Conservation (phyloP, 768 basidiomycete genomes). For the Agaricus bisporus region DNA sequence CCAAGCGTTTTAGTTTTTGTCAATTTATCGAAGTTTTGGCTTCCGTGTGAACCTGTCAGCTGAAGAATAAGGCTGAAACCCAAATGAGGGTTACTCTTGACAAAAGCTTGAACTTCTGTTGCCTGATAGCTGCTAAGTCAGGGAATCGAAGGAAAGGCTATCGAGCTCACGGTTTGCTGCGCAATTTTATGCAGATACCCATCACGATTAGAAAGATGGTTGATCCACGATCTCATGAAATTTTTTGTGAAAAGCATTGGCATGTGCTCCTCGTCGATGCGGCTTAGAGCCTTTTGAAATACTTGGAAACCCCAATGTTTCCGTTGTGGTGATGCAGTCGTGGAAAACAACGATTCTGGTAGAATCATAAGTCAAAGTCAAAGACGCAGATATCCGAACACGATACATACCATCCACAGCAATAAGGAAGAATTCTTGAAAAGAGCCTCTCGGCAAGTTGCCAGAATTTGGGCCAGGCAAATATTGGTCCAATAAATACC, state of each 20-base stretch:
- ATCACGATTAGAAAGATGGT: conserved; percentile 85
- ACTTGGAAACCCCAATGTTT: conserved; percentile 97
- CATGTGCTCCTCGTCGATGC: conserved; percentile 57
- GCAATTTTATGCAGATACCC: conserved; percentile 89
- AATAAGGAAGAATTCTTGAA: conserved; percentile 87
- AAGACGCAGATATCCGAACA: not conserved
- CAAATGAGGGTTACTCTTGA: conserved; percentile 67
- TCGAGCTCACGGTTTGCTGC: conserved; percentile 60
- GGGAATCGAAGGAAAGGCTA: not conserved
- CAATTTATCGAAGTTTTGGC: conserved; percentile 83
- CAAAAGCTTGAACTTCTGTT: conserved; percentile 66
- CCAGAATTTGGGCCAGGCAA: conserved; percentile 42
- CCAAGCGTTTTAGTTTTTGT: conserved; percentile 93
- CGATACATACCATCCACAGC: conserved; percentile 78
- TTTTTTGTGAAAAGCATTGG: conserved; percentile 91
- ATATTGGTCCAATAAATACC: conserved; percentile 69
- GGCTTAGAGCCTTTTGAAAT: conserved; percentile 72
- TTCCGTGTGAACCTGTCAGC: conserved; percentile 78
- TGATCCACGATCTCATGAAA: conserved; percentile 96
- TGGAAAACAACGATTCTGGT: conserved; percentile 80
- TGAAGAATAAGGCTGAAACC: conserved; percentile 84
- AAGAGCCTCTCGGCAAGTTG: conserved; percentile 47
- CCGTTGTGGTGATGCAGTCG: conserved; percentile 77
- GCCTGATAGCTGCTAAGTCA: conserved; percentile 37
- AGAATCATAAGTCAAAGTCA: not conserved